Evolutionary conservation across 2,329 filamentous ascomycete genomes (phyloP), one percentile per base, ranked within the genome.

Genomic region (Diaporthe vexans): DNA sequence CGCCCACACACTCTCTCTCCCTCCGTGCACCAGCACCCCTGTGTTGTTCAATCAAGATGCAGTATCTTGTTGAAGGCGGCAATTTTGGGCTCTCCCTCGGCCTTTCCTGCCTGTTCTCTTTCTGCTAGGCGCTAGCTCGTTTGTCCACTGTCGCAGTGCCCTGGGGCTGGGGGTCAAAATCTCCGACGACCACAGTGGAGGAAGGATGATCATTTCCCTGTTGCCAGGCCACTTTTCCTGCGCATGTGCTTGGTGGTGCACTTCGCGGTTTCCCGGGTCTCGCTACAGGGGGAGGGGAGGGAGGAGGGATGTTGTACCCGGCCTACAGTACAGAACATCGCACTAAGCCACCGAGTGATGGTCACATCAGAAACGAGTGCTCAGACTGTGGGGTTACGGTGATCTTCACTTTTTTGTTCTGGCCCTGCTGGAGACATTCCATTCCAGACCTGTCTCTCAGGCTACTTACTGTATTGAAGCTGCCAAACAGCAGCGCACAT

Each of bases 351-450:
- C 61, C 61, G 29, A 24, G 61, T 67, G 61, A 67, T 52, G 61
- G 61, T 67, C 61, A 67, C 61, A 67, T 67, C 61, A 46, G 61
- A 40, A 52, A 67, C 61, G 61, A 67, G 61, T 67, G 61, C 61
- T 67, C 61, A 67, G 61, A 67, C 61, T 67, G 61, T 67, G 61
- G 61, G 61, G 61, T 67, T 67, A 29, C 43, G 46, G 21, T 52
- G 46, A 37, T 67, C 29, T 37, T 35, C 61, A 51, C 21, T 51
- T 65, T 65, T 51, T 65, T 40, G 10, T 15, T 40, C 3, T 40
- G 37, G 11, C 11, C n/a, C 21, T 37, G 21, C 46, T 52, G 21
- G 11, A 9, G 29, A 35, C 10, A 40, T 29, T 37, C 35, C 10
- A 37, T 40, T 19, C 21, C 61, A 48, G 46, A 24, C 26, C 19